Conservation (phyloP, 2,329 filamentous ascomycete genomes). For the Dactylellina cionopaga region DNA sequence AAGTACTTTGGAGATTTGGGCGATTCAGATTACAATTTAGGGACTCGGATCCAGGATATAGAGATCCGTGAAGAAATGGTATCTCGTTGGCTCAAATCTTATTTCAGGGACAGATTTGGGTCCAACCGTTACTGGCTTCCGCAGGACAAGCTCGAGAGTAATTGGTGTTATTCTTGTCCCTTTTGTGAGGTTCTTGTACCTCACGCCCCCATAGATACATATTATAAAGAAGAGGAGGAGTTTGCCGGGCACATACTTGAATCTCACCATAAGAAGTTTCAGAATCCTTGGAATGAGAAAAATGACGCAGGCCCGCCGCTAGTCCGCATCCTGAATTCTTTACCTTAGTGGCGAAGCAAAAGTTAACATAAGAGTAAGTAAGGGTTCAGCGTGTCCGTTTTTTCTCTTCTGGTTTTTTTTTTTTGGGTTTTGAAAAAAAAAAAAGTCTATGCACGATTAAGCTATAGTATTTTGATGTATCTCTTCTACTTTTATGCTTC, state of each 20-base stretch:
- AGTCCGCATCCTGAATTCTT: no score
- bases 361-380: no score
- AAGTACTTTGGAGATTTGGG: not conserved
- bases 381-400: no score
- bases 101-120: not conserved
- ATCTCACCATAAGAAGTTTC: constrained; percentile 1
- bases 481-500: no score
- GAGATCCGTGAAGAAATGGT: not conserved
- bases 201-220: not conserved
- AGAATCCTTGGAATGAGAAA: not conserved
- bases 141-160: not conserved
- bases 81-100: not conserved
- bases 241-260: constrained; percentile 10
- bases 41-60: not conserved
- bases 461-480: no score
- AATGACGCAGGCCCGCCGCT: not conserved
- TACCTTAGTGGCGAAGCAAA: no score
- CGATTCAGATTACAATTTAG: not conserved
- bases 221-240: not conserved
- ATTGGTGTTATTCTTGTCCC: not conserved
- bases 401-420: no score
- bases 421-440: no score
- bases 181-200: not conserved
- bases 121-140: not conserved
- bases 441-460: no score